Evolutionary conservation across 2,329 filamentous ascomycete species (phyloP), one percentile per base, ranked within the genome.

Genomic region (Xylaria sp.): DNA sequence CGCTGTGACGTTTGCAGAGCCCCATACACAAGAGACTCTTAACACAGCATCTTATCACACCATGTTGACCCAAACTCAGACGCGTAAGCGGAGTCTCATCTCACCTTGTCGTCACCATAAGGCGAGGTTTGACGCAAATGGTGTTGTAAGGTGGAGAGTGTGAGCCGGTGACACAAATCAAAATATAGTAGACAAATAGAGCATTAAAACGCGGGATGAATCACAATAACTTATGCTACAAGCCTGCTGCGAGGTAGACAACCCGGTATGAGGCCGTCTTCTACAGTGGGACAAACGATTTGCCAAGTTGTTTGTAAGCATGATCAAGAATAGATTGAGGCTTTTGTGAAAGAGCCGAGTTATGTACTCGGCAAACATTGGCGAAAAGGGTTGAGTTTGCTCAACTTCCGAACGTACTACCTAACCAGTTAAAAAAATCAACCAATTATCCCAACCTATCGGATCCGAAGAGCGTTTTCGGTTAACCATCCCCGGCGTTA

Each of bases 141-240:
- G 54, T 54, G 50, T 50, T 51, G 18, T 27, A 60, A 35, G 55
- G 32, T 58, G 23, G 23, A 51, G 21, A 21, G 35, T 13, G 25
- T 35, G 50, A 44, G 37, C 51, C 42, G 42, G 32, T 47, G 57
- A 42, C 44, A 27, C 42, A 35, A 2, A 10, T 42, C 42, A 16
- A 44, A 5, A 27, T n/a, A 61, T 25, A 35, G 42, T 18, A 54
- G 16, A 48, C 27, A 21, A 57, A 23, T 13, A 23, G 18, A 50
- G 18, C 48, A 51, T 37, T 6, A 47, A 27, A 58, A 65, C 27
- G 6, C 5, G 35, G 40, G 40, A 65, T 61, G 42, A 40, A 62
- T 60, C 48, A 25, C 40, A 18, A 37, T 25, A n/a, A 18, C 27
- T 29, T 16, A 29, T 16, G 10, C 47, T 29, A 27, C 16, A 48